Evolutionary conservation across 192 early-diverging fungal genomes (phyloP), one percentile per base, ranked within the genome.

Genomic region (Obelidium mucronatum): DNA sequence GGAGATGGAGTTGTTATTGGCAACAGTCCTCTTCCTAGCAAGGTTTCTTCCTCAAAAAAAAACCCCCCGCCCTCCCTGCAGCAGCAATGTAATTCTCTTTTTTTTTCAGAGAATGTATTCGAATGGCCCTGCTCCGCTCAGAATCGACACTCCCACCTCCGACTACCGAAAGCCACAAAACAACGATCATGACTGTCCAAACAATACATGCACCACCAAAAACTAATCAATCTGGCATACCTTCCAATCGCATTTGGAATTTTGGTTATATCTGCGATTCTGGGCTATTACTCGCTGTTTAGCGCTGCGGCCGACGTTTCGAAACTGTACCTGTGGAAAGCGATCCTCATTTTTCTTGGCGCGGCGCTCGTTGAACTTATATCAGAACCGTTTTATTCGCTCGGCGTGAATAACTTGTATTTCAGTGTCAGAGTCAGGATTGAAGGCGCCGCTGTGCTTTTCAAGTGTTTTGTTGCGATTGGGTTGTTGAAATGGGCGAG

Each of bases 21-120:
- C 93, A n/a, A 95, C 96, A 0, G 91, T 98, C 28, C 79, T 98
- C 40, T 98, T 99, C 83, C 82, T 99, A 15, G 96, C 95, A 1
- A 83, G 97, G 33, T 72, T 24, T 1, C 36, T 33, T 52, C 8
- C 40, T n/a, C 93, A 94, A 91, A 90, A 36, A 89, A 72, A 15
- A 44, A 73, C 24, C 39, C 19, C 1, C 48, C 31, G 11, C 24
- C 74, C 5, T 52, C 70, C 33, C 42, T 36, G 26, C 1, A 30
- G 8, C 39, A 66, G 36, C 8, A 30, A 13, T 24, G 5, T 6
- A 59, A 6, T 59, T 4, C 42, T 44, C 17, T 44, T 13, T 51
- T 51, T 28, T 17, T 8, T n/a, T 13, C 22, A 55, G 70, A 37
- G 83, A 86, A 56, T 77, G 75, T 48, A 77, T 85, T 19, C 53